Evolutionary conservation across 192 early-diverging fungal species (phyloP).

Genomic region (Neocallimastix lanati): DNA sequence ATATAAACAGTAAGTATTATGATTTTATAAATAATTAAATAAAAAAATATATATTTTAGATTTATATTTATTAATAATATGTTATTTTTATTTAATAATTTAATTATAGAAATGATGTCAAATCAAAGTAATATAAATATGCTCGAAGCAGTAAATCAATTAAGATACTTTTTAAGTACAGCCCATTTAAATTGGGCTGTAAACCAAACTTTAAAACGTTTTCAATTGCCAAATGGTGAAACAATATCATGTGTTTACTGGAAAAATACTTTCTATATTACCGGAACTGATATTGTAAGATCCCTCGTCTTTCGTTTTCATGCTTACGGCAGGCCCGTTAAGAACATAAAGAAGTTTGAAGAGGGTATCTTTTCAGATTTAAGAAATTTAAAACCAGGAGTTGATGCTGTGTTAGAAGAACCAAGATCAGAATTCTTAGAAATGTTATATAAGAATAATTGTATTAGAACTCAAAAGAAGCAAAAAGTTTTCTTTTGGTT

Average conservation of each 20-base stretch:
- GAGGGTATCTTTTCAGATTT: constrained; percentile 95
- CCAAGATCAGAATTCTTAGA: constrained; percentile 85
- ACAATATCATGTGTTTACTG: constrained; percentile 79
- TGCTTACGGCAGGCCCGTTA: constrained; percentile 68
- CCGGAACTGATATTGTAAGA: constrained; percentile 89
- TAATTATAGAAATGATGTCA: neutral
- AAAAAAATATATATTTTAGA: too few species aligned
- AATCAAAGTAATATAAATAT: neutral
- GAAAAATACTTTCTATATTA: constrained; percentile 86
- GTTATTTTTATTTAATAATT: neutral
- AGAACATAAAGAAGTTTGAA: constrained; percentile 89
- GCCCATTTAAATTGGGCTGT: constrained; percentile 47
- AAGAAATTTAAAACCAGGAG: constrained; percentile 82
- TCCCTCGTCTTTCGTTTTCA: constrained; percentile 80
- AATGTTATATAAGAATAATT: constrained; percentile 85
- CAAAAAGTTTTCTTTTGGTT: constrained; percentile 99
- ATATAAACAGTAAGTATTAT: too few species aligned
- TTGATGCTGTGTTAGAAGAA: constrained; percentile 78
- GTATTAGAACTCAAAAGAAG: constrained; percentile 96
- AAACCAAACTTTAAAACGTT: constrained; percentile 32
- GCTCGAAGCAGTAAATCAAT: neutral
- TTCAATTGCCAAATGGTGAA: constrained; percentile 65
- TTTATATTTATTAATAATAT: neutral
- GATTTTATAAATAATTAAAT: too few species aligned
- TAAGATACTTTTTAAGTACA: constrained; percentile 30